A percentile compares a stretch with the other conserved stretches of the same genome.
These are phyloP conservation scores for Gyromitra esculenta DNA, from an alignment of 2,329 filamentous ascomycete genomes.

Conservation along the genomic window DNA sequence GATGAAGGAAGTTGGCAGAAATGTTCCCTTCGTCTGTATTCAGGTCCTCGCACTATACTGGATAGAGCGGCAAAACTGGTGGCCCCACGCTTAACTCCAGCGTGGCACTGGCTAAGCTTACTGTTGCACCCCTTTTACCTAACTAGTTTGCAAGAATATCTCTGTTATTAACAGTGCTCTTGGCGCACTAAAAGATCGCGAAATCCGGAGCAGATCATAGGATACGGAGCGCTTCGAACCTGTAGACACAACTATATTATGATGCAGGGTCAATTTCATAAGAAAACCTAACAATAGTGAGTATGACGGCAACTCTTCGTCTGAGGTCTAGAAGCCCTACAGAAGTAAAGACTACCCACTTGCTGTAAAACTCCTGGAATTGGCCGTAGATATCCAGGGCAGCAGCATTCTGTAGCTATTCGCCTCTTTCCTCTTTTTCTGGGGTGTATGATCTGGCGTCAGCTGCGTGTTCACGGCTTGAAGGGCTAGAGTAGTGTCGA, in stretches of 20 bases:
- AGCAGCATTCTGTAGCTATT: constrained; percentile 32
- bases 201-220: too few relatives aligned
- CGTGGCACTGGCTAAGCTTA: too few relatives aligned
- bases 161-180: too few relatives aligned
- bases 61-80: too few relatives aligned
- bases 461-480: not conserved
- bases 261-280: not conserved
- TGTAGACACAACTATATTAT: constrained; percentile 5
- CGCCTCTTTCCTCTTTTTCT: not conserved
- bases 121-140: too few relatives aligned
- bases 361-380: constrained; percentile 10
- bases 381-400: constrained; percentile 15
- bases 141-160: too few relatives aligned
- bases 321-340: not conserved
- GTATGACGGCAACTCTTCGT: not conserved
- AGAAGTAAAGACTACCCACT: constrained; percentile 1
- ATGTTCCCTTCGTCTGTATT: not conserved
- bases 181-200: too few relatives aligned
- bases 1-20: not conserved
- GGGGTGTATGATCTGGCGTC: constrained; percentile 2
- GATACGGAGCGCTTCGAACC: not conserved
- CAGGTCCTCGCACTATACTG: too few relatives aligned
- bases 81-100: too few relatives aligned
- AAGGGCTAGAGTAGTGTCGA: not conserved
- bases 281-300: not conserved